Percentiles rank a stretch among this genome's conserved stretches.
Conservation (phyloP, 495 filamentous ascomycete species). For the Podospora tetraspora region DNA sequence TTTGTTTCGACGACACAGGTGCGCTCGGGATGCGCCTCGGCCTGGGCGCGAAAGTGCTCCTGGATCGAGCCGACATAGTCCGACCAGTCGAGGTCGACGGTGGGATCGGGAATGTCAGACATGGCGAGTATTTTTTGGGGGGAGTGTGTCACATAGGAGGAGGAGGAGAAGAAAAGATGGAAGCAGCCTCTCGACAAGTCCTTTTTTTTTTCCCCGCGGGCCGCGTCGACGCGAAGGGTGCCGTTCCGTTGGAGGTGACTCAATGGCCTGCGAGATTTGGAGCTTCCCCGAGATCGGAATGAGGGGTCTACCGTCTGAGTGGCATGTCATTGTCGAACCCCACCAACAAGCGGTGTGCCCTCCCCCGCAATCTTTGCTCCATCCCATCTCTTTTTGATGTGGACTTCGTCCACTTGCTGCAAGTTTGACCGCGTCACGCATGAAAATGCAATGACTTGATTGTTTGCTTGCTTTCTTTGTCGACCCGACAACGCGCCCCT, state of each 20-base stretch:
- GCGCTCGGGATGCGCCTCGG: slow-evolving; percentile 66
- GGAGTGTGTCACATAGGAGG: neutral
- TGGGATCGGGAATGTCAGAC: slow-evolving; percentile 63
- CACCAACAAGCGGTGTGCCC: slow-evolving; percentile 12
- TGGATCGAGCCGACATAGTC: slow-evolving; percentile 58
- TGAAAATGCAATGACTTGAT: neutral
- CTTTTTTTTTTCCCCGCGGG: slow-evolving; percentile 3
- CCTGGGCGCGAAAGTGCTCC: slow-evolving; percentile 51
- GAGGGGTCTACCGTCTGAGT: neutral
- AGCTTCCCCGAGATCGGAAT: slow-evolving; percentile 14
- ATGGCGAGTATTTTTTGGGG: slow-evolving; percentile 7
- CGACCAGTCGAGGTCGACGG: slow-evolving; percentile 73
- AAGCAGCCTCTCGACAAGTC: neutral
- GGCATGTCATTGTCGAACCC: neutral
- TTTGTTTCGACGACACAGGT: slow-evolving; percentile 81
- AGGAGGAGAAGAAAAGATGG: neutral
- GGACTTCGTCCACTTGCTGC: neutral
- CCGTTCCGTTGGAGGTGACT: slow-evolving; percentile 2
- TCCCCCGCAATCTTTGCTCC: slow-evolving; percentile 3
- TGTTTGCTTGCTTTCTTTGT: neutral
- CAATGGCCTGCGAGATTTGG: slow-evolving; percentile 5
- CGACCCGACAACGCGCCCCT: neutral
- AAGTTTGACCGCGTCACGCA: neutral
- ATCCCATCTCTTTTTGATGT: neutral
- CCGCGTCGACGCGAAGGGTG: neutral